Percentiles rank a stretch among this genome's conserved stretches.
Conservation (phyloP, 345 rosid species). For the Citrus hindsii region DNA sequence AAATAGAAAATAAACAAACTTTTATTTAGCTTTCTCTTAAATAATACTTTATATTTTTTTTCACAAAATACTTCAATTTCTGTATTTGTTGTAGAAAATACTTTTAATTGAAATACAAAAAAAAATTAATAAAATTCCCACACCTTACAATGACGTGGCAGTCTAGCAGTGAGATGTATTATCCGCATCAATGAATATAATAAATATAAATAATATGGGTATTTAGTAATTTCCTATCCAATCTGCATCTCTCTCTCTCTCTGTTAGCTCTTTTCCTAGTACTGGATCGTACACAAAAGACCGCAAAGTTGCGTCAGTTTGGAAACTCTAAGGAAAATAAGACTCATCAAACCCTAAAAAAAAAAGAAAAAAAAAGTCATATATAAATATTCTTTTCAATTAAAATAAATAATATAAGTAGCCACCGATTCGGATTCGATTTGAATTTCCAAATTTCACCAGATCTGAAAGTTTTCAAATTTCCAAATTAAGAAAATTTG, state of each 20-base stretch:
- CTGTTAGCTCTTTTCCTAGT: background rate
- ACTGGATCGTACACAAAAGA: background rate
- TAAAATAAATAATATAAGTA: background rate
- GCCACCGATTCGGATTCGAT: background rate
- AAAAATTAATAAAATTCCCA: too few relatives aligned
- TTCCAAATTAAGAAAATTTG: background rate
- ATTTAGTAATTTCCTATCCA: too few relatives aligned
- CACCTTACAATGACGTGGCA: too few relatives aligned
- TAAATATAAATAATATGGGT: too few relatives aligned
- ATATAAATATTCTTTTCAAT: background rate
- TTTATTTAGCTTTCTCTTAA: too few relatives aligned
- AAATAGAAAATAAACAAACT: too few relatives aligned
- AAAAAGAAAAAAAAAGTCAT: background rate
- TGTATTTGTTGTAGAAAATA: too few relatives aligned
- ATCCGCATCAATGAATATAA: too few relatives aligned
- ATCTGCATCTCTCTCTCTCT: background rate
- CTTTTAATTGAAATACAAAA: too few relatives aligned
- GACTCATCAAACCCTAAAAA: background rate
- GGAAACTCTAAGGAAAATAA: background rate
- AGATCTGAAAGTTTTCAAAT: slow-evolving; percentile 24
- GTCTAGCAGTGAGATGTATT: too few relatives aligned
- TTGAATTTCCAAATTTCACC: background rate
- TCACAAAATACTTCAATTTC: too few relatives aligned
- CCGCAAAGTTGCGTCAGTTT: background rate
- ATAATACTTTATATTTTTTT: too few relatives aligned